Conservation (phyloP, 306 rosid species). For the Prunus fruticosa region DNA sequence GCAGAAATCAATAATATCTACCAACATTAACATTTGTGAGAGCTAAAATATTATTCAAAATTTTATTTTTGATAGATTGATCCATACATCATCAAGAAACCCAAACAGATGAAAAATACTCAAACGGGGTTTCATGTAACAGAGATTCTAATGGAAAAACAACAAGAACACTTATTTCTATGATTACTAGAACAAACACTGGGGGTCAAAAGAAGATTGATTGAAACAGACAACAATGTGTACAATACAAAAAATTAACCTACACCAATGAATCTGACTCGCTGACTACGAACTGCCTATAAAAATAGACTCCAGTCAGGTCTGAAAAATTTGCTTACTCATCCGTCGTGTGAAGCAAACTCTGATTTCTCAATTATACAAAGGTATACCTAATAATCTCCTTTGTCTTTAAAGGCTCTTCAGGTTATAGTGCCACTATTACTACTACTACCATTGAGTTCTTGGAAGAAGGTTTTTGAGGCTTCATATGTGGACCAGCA, state of each 20-base stretch:
- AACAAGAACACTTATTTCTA: neutral
- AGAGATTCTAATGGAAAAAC: neutral
- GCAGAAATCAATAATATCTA: neutral
- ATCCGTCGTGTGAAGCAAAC: constrained; percentile 16
- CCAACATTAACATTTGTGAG: neutral
- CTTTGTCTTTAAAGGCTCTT: constrained; percentile 8
- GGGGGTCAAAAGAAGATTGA: neutral
- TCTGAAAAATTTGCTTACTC: constrained; percentile 27
- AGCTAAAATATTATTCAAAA: neutral
- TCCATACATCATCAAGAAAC: neutral
- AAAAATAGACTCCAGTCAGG: constrained; percentile 27
- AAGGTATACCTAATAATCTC: constrained; percentile 21
- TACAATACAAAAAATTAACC: constrained; percentile 24
- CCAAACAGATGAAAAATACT: neutral
- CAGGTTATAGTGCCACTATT: constrained; percentile 42
- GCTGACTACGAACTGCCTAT: constrained; percentile 21
- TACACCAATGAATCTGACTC: constrained; percentile 25
- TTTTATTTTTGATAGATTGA: neutral
- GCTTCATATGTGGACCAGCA: constrained; percentile 99
- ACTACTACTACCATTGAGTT: constrained; percentile 34
- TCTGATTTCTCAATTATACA: constrained; percentile 8
- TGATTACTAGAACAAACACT: constrained; percentile 5
- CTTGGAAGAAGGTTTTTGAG: constrained; percentile 73
- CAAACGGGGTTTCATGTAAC: neutral
- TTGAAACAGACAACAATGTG: constrained; percentile 22